Evolutionary conservation across 2,329 filamentous ascomycete species (phyloP), one percentile per base, ranked within the genome.

Genomic region (Cladophialophora psammophila): DNA sequence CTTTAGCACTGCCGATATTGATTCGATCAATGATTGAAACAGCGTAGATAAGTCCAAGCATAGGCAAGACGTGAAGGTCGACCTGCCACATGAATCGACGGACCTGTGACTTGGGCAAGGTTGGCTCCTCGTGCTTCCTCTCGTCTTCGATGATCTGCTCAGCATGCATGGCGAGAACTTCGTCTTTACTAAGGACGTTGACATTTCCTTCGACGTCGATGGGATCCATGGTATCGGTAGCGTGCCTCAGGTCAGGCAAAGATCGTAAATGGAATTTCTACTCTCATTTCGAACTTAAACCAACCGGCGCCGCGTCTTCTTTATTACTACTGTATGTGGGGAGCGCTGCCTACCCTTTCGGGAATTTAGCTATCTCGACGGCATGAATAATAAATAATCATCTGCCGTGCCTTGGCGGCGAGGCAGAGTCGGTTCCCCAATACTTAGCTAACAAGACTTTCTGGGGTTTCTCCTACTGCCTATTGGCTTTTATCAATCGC

Each of bases 21-120:
- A 65, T 65, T 5, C 66, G 66, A 53, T 68, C 66, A n/a, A 68
- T 64, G 52, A 64, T 62, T 13, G 62, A 64, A 10, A 65, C 35
- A 2, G 56, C 52, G 31, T 65, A 65, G 26, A 64, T 59, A 10
- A 53, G 40, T n/a, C 61, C 52, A 35, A 68, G 34, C 48, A 62
- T 65, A 5, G 61, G 60, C 10, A 67, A 40, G 26, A 67, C 54
- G 26, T 54, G 60, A 7, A 58, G 31, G 40, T 67, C 65, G 20
- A 64, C 38, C 32, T 52, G 54, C 26, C 38, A 32, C 64, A 52
- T 62, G 36, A 66, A 63, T 50, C 59, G 58, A 32, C 64, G 64
- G 36, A 56, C 63, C 52, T 66, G 52, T 7, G 58, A 52, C 34
- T 48, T 57, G 3, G 63, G 35, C 57, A 65, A 38, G 20, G 50